These are phyloP conservation scores for Hebeloma cylindrosporum DNA, from an alignment of 768 basidiomycete genomes.

Conservation along the genomic window DNA sequence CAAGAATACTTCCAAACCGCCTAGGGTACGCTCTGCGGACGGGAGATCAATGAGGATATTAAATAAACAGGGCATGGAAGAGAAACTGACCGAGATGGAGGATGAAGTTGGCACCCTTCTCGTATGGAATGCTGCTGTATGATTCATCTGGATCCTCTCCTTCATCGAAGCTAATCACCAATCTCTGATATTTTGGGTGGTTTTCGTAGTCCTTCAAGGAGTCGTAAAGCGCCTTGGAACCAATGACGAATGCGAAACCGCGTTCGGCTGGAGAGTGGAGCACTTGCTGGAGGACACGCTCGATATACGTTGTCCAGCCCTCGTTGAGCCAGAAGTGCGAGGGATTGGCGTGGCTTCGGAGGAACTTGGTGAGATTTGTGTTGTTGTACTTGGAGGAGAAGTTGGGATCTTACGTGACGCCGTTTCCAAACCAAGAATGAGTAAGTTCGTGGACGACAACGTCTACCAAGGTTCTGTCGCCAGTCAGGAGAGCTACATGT, in stretches of 20 bases:
- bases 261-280: slow-evolving; percentile 75
- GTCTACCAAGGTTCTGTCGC: slow-evolving; percentile 84
- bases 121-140: slow-evolving; percentile 76
- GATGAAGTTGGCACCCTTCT: slow-evolving; percentile 88
- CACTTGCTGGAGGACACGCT: slow-evolving; percentile 71
- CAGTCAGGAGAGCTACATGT: slow-evolving; percentile 69
- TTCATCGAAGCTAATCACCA: slow-evolving; percentile 71
- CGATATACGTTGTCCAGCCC: slow-evolving; percentile 93
- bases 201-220: slow-evolving; percentile 61
- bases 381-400: background rate
- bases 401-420: slow-evolving; percentile 56
- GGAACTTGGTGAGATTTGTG: background rate
- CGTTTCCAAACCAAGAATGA: slow-evolving; percentile 94
- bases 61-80: background rate
- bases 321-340: slow-evolving; percentile 90
- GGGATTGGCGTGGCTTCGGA: slow-evolving; percentile 60
- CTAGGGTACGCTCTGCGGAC: slow-evolving; percentile 62
- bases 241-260: slow-evolving; percentile 79
- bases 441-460: slow-evolving; percentile 87
- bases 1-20: slow-evolving; percentile 81
- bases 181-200: slow-evolving; percentile 72
- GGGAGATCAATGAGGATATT: background rate
- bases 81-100: slow-evolving; percentile 67
- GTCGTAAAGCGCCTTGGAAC: slow-evolving; percentile 69
- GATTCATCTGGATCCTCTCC: slow-evolving; percentile 82